Percentiles rank a stretch among this genome's conserved stretches.
phyloP scores from a whole-genome alignment of 495 filamentous ascomycete genomes.

The Penicillium simplicissimum region DNA sequence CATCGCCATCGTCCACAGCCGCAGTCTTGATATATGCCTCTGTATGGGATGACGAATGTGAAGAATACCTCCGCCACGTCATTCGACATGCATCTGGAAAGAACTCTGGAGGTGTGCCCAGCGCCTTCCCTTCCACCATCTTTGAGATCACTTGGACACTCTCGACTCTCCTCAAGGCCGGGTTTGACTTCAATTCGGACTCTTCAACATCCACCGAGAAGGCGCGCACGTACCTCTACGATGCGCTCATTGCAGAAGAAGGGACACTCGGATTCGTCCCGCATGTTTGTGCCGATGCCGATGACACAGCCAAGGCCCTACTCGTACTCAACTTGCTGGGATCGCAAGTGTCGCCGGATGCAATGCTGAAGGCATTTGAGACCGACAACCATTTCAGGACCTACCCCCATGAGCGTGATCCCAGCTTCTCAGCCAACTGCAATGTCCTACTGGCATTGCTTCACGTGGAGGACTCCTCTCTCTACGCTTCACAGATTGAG shows the following conservation, averaged over 20 bases:
- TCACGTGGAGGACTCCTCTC: constrained; percentile 4
- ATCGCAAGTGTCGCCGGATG: constrained; percentile 18
- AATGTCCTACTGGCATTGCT: constrained; percentile 43
- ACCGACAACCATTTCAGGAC: constrained; percentile 38
- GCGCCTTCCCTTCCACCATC: constrained; percentile 27
- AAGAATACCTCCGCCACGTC: constrained; percentile 32
- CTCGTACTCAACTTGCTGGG: constrained; percentile 34
- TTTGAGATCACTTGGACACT: constrained; percentile 44
- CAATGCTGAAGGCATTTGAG: constrained; percentile 39
- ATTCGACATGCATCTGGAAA: constrained; percentile 30
- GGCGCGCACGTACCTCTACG: background rate
- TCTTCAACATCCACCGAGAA: background rate
- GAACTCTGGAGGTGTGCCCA: constrained; percentile 35
- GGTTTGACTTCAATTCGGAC: constrained; percentile 4
- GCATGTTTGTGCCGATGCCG: constrained; percentile 40
- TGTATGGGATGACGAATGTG: constrained; percentile 41
- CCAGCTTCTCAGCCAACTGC: constrained; percentile 47
- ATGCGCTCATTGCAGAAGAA: background rate
- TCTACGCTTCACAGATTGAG: background rate
- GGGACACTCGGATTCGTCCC: constrained; percentile 27
- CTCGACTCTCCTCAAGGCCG: constrained; percentile 9
- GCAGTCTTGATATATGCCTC: constrained; percentile 45
- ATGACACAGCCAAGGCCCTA: constrained; percentile 50
- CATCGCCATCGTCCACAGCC: constrained; percentile 50
- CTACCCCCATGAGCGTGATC: constrained; percentile 38